phyloP scores from a whole-genome alignment of 1,284 basidiomycete species.

The Cutaneotrichosporon sp. region DNA sequence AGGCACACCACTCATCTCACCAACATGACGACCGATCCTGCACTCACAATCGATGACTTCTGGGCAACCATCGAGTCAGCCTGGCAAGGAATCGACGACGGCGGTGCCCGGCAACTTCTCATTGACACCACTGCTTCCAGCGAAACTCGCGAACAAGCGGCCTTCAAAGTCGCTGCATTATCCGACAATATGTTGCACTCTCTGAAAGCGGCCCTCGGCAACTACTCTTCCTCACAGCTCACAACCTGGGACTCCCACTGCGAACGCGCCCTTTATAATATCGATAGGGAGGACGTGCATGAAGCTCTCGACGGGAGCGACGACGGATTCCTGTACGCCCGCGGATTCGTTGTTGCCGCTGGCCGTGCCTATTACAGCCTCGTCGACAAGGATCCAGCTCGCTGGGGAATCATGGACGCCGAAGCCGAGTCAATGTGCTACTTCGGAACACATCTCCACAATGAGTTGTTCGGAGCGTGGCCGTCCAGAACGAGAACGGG shows the following conservation, averaged over 20 bases:
- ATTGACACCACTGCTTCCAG: not conserved
- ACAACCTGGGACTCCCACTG: not conserved
- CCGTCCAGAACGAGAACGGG: not conserved
- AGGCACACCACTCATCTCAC: too few species aligned
- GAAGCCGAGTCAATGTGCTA: slow-evolving; percentile 15
- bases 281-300: slow-evolving; percentile 16
- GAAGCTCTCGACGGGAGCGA: slow-evolving; percentile 7
- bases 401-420: slow-evolving; percentile 4
- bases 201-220: not conserved
- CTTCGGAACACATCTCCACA: slow-evolving; percentile 2
- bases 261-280: slow-evolving; percentile 11
- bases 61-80: not conserved
- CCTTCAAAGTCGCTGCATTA: not conserved
- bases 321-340: slow-evolving; percentile 16
- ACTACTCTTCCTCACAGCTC: not conserved
- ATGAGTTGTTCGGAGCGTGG: slow-evolving; percentile 10
- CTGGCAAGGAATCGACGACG: not conserved
- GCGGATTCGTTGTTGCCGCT: slow-evolving; percentile 11
- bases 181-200: not conserved
- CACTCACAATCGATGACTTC: not conserved
- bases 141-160: not conserved
- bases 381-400: slow-evolving; percentile 2
- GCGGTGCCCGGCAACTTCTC: not conserved
- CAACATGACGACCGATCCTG: too few species aligned
- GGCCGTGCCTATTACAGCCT: slow-evolving; percentile 10